Base-by-base conservation (phyloP, 148 eudicot genomes). In the Heliosperma pusillum region DNA sequence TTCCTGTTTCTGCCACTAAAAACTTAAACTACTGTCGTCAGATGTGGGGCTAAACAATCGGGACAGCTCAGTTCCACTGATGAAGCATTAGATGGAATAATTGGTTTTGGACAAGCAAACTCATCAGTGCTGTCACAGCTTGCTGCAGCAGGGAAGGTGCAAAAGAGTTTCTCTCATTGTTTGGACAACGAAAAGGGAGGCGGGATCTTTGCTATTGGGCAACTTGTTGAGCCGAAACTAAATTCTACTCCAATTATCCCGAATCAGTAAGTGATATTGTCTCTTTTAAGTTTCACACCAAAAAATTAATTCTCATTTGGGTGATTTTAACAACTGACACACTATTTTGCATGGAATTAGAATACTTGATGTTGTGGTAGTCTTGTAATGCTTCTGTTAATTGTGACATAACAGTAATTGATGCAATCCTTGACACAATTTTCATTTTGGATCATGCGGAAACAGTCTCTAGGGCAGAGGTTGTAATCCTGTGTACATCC, bases 31-130 rank as follows among this genome's bases (percentile, higher is more conserved):
- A 40, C 77, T 19, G 19, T 69, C 77, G 61, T 68, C 80, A 91
- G 98, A 80, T 95, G 98, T 86, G 95, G 91, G 53, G 83, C 90
- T 74, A 88, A 82, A 76, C 98, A 93, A 80, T 79, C 85, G 65
- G 98, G 98, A 52, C 86, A 87, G 82, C 88, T 93, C 20, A 90
- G 87, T 76, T 73, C 89, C 76, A 78, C 88, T 75, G 78, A 83
- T 69, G 87, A 87, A 65, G 91, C 98, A 66, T 85, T 92, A 76
- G 98, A 95, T 86, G 98, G 98, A 25, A 87, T 95, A 36, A 73
- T 95, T 69, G 98, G 98, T 72, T 92, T 95, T 81, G 98, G 98
- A 74, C 97, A 89, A 80, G 80, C 93, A 78, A 90, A 92, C 77
- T 83, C 97, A 24, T 95, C 98, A 17, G 73, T 92, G 59, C 76